phyloP scores from a whole-genome alignment of 1,284 basidiomycete genomes.

The Afroboletus lepidellus region DNA sequence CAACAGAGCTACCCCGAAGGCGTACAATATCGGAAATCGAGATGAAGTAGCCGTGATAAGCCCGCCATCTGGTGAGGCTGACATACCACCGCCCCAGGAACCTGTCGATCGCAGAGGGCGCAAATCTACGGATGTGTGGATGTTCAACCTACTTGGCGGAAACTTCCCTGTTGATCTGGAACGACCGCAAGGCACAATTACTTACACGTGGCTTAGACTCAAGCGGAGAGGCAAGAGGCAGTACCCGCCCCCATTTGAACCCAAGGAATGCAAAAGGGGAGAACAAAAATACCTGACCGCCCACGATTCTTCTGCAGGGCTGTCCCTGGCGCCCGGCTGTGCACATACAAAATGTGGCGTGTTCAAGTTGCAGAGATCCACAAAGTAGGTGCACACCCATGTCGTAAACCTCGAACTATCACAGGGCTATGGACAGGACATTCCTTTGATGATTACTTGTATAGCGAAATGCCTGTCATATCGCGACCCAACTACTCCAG shows the following conservation, averaged over 20 bases:
- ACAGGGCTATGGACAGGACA: too few species aligned
- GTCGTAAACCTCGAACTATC: not conserved
- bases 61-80: not conserved
- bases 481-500: not conserved
- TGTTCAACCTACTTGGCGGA: not conserved
- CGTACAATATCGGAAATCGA: not conserved
- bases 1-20: not conserved
- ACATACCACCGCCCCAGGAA: not conserved
- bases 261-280: not conserved
- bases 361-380: too few species aligned
- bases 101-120: not conserved
- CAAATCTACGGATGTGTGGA: not conserved
- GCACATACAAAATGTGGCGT: too few species aligned
- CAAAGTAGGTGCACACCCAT: not conserved
- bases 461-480: not conserved
- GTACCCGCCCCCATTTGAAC: not conserved
- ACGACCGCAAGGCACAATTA: not conserved
- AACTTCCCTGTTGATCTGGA: not conserved
- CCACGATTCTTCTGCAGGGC: too few species aligned
- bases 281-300: not conserved
- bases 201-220: not conserved
- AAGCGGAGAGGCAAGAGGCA: not conserved
- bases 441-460: not conserved
- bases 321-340: too few species aligned
- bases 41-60: not conserved